Conservation (phyloP, 305 asterid genomes). For the Solanum chacoense region DNA sequence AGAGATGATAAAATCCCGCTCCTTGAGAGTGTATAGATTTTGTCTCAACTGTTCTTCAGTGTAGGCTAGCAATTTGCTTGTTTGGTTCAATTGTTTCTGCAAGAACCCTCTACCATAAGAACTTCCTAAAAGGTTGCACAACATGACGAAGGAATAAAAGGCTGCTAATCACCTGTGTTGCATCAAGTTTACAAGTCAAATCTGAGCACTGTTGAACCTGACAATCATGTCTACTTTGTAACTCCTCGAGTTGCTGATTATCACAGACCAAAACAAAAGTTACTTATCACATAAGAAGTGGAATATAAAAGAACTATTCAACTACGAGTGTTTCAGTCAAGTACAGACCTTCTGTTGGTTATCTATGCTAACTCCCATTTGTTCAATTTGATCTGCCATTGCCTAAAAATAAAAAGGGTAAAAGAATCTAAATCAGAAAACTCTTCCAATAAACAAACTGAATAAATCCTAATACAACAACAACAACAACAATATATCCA, state of each 20-base stretch:
- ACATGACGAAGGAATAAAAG: background rate
- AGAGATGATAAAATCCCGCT: conserved; percentile 56
- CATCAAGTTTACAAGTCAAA: conserved; percentile 43
- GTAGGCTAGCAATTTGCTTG: conserved; percentile 33
- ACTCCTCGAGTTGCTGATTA: conserved; percentile 49
- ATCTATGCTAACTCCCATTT: conserved; percentile 52
- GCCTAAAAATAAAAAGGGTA: conserved; percentile 24
- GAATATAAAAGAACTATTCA: background rate
- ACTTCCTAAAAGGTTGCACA: background rate
- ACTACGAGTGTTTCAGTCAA: background rate
- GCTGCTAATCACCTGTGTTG: conserved; percentile 33
- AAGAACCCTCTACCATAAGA: conserved; percentile 19
- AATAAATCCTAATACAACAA: background rate
- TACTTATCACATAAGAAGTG: background rate
- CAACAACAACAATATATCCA: background rate
- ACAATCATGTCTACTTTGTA: conserved; percentile 37
- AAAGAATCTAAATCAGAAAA: background rate
- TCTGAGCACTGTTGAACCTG: conserved; percentile 41
- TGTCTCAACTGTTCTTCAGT: conserved; percentile 44
- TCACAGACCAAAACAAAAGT: background rate
- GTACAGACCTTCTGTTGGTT: conserved; percentile 51
- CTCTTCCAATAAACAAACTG: background rate
- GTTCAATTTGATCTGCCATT: conserved; percentile 80
- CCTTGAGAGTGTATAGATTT: conserved; percentile 51
- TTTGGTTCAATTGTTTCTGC: conserved; percentile 55